Evolutionary conservation across 495 filamentous ascomycete species (phyloP), one percentile per base, ranked within the genome.

Genomic region (Tuber indicum): DNA sequence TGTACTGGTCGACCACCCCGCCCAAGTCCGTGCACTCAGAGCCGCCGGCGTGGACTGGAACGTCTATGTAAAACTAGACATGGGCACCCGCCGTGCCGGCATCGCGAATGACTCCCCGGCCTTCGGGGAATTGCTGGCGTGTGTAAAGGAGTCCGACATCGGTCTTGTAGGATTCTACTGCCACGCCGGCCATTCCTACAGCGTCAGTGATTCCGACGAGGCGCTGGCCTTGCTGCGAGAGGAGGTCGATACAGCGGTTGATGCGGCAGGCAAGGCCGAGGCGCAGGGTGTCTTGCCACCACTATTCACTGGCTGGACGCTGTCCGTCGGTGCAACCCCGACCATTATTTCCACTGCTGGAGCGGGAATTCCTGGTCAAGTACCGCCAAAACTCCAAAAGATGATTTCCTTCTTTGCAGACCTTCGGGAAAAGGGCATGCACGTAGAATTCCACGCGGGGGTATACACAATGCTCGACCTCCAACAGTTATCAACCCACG

Each of bases 241-340:
- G 16, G 94, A 96, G 86, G 87, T 96, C 74, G 82, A 84, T 39
- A 86, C 87, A 26, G 86, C 92, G 32, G 83, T 86, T 75, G 84
- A 86, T 6, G 90, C 89, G 7, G 84, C 88, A 17, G 75, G 77
- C 10, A 71, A 77, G 16, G 85, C 88, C 41, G 71, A 80, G 44
- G 58, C 58, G 32, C 58, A 17, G 26, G 26, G 58, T 66, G 17
- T 66, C 26, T 66, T 19, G 17, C 58, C 58, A 36, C 58, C 58
- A 12, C 58, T 19, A 75, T 32, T 26, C 58, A 66, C 58, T 36
- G 58, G 58, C 26, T 83, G 43, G 78, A 82, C 62, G 1, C 84
- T 97, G 21, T 92, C 90, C 6, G 90, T 95, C 3, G 94, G 93
- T 3, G 93, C 94, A 1, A 94, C 93, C 49, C 94, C 93, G 2